Percentiles rank a stretch among this genome's conserved stretches.
These are phyloP conservation scores for Tagetes erecta DNA, from an alignment of 129 eudicot genomes.

Conservation along the genomic window DNA sequence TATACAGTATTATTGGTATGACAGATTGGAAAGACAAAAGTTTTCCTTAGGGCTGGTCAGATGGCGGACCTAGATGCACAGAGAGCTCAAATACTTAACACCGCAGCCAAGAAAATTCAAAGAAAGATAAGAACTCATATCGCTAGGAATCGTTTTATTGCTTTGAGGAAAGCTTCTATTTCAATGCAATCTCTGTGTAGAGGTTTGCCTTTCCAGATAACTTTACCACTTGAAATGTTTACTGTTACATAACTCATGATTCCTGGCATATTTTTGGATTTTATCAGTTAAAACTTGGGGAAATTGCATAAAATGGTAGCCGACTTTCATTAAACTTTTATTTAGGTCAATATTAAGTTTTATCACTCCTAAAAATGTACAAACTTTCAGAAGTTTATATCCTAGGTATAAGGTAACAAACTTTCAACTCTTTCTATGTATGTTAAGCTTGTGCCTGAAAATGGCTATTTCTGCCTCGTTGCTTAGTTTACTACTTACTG, in stretches of 20 bases:
- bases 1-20: slow-evolving; percentile 34
- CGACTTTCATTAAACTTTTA: neutral
- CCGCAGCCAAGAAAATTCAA: slow-evolving; percentile 85
- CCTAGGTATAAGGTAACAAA: neutral
- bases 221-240: slow-evolving; percentile 16
- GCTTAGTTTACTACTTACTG: neutral
- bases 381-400: neutral
- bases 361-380: neutral
- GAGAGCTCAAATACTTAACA: slow-evolving; percentile 81
- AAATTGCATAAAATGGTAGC: neutral
- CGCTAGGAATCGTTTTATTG: slow-evolving; percentile 64
- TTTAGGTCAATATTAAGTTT: slow-evolving; percentile 2
- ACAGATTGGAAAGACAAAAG: slow-evolving; percentile 92
- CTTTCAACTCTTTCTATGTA: neutral
- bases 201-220: slow-evolving; percentile 51
- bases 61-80: slow-evolving; percentile 94
- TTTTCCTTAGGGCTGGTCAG: slow-evolving; percentile 95
- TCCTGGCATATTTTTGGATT: neutral
- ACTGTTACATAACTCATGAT: slow-evolving; percentile 1
- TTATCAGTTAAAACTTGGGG: neutral
- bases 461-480: neutral
- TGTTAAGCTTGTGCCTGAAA: neutral
- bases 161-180: slow-evolving; percentile 68
- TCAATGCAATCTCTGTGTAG: slow-evolving; percentile 69
- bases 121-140: slow-evolving; percentile 79